Conservation (phyloP, 2,329 filamentous ascomycete genomes). For the Lecanicillium sp. region DNA sequence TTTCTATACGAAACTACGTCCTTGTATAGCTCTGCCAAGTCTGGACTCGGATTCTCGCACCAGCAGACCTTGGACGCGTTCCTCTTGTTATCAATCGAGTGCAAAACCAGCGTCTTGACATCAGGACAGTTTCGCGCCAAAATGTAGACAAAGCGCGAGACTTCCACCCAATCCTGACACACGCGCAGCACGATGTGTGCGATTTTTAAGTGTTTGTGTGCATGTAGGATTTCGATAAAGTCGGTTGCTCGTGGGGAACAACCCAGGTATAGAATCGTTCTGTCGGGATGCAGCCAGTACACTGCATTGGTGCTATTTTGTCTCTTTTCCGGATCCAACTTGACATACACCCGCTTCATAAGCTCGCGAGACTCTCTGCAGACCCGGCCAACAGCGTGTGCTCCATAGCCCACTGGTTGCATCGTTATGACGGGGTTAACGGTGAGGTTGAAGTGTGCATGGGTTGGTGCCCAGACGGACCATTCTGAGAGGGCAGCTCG, state of each 20-base stretch:
- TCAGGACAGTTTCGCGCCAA: conserved; percentile 4
- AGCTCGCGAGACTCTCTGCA: conserved; percentile 6
- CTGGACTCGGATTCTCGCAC: conserved; percentile 1
- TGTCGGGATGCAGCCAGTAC: conserved; percentile 7
- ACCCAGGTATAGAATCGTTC: conserved; percentile 4
- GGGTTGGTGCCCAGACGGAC: conserved; percentile 6
- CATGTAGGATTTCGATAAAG: conserved; percentile 6
- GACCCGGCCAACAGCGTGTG: conserved; percentile 2
- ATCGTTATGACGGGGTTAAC: conserved; percentile 5
- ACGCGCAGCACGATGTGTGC: conserved; percentile 5
- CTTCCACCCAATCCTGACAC: conserved; percentile 2
- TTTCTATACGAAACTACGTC: neutral
- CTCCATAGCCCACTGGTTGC: conserved; percentile 3
- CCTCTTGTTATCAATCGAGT: conserved; percentile 1
- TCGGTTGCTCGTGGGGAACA: conserved; percentile 7
- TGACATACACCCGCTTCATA: conserved; percentile 2
- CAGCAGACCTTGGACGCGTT: conserved; percentile 4
- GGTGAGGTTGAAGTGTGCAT: conserved; percentile 6
- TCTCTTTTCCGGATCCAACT: neutral
- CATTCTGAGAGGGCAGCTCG: conserved; percentile 4
- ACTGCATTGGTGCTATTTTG: neutral
- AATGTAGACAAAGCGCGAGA: conserved; percentile 4
- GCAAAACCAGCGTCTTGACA: conserved; percentile 3
- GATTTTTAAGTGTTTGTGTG: conserved; percentile 3
- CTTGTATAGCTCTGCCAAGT: conserved; percentile 3